Base-by-base conservation (phyloP, 2,329 filamentous ascomycete genomes). In the Diplodia scrobiculata region DNA sequence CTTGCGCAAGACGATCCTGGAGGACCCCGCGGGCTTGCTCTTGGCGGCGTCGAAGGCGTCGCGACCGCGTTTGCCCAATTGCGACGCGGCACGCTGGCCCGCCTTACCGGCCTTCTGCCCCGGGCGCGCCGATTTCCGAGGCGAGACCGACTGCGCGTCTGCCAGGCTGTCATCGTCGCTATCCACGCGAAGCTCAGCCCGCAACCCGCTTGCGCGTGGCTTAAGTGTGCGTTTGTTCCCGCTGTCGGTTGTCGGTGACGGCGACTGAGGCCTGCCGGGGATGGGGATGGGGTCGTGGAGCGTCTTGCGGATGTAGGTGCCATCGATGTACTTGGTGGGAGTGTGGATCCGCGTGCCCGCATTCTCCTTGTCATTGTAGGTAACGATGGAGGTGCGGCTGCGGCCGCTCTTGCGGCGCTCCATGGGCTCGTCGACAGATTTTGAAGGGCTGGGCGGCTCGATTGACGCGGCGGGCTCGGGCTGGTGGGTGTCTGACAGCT, bases 291-390 rank as follows among this genome's bases (percentile, higher is more conserved):
- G 58, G 74, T 77, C 65, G 73, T 73, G 68, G 32, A 55, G 27
- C 27, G 53, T 58, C 27, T 66, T 66, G 65, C 65, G 65, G 29
- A 62, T 66, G 58, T 66, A 66, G 48, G 55, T 63, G 14, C 65
- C 65, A 41, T 78, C 72, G 34, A 78, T 70, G 67, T 78, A 78
- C 50, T 78, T 77, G 41, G 74, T 76, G 78, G 82, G 77, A 79
- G 83, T 86, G 70, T 89, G 87, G 51, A 84, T 81, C 32, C 84
- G 82, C 55, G 86, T 89, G 70, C 87, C 87, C 67, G 82, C 84
- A 62, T 90, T 80, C 71, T 85, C 83, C 69, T 86, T 82, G 17
- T 89, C 78, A 71, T 91, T 91, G 78, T 91, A 91, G 17, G 87
- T 84, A 13, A 85, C 83, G 19, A 86, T 79, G 63, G 81, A 83